These are phyloP conservation scores for Pseudocercospora eumusae DNA, from an alignment of 2,329 filamentous ascomycete species.

Conservation along the genomic window DNA sequence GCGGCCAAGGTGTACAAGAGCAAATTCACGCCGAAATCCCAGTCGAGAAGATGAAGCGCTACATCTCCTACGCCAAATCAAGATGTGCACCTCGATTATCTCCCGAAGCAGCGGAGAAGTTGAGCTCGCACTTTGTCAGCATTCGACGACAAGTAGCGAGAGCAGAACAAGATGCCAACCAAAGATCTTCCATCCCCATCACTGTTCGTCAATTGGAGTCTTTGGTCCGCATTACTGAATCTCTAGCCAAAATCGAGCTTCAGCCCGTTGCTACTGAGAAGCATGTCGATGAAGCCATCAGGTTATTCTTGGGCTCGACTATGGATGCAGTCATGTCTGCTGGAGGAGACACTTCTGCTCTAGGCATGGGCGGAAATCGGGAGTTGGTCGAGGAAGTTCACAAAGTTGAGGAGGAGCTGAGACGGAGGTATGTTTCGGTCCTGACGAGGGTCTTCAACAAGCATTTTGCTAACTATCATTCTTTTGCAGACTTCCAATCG, in stretches of 20 bases:
- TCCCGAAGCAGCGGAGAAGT: slow-evolving; percentile 87
- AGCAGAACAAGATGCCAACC: slow-evolving; percentile 84
- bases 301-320: slow-evolving; percentile 91
- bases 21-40: slow-evolving; percentile 88
- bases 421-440: slow-evolving; percentile 69
- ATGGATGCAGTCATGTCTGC: slow-evolving; percentile 80
- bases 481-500: slow-evolving; percentile 68
- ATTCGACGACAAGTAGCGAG: slow-evolving; percentile 93
- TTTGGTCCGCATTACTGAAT: slow-evolving; percentile 95
- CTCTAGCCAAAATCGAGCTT: slow-evolving; percentile 86
- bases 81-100: slow-evolving; percentile 91
- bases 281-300: slow-evolving; percentile 96
- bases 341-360: slow-evolving; percentile 67
- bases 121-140: slow-evolving; percentile 94
- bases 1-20: slow-evolving; percentile 78
- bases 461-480: slow-evolving; percentile 23
- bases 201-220: slow-evolving; percentile 96
- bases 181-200: slow-evolving; percentile 91
- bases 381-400: slow-evolving; percentile 88
- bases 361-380: slow-evolving; percentile 72
- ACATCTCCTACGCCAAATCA: slow-evolving; percentile 96
- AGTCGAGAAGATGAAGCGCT: slow-evolving; percentile 95
- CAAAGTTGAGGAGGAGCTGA: slow-evolving; percentile 85
- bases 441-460: no score
- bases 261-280: slow-evolving; percentile 82